Percentiles rank a stretch among this genome's conserved stretches.
These are phyloP conservation scores for Globisporangium parvum DNA, from an alignment of 352 stramenopile genomes.

Conservation along the genomic window DNA sequence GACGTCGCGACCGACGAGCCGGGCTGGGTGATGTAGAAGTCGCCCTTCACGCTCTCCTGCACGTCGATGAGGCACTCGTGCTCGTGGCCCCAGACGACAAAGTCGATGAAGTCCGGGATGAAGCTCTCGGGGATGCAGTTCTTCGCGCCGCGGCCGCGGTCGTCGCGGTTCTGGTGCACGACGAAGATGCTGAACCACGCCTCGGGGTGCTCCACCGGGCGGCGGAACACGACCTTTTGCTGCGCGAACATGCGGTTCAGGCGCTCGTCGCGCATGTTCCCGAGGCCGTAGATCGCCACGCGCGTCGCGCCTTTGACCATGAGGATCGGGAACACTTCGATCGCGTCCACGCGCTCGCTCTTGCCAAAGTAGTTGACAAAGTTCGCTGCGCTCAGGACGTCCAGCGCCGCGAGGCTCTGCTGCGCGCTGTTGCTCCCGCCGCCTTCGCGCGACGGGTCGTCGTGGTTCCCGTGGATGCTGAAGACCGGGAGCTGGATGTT, in stretches of 20 bases:
- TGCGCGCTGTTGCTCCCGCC: constrained; percentile 27
- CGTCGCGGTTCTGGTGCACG: constrained; percentile 98
- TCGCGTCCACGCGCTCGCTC: constrained; percentile 88
- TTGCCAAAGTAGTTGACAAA: constrained; percentile 99
- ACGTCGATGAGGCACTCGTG: constrained; percentile 96
- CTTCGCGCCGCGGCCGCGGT: constrained; percentile 88
- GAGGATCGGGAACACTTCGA: constrained; percentile 95
- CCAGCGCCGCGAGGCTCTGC: constrained; percentile 91
- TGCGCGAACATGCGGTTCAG: constrained; percentile 97
- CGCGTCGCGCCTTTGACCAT: constrained; percentile 94
- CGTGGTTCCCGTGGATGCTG: constrained; percentile 99
- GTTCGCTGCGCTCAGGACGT: constrained; percentile 93
- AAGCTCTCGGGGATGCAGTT: constrained; percentile 97
- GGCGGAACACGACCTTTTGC: constrained; percentile 93
- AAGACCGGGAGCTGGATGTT: constrained; percentile 96
- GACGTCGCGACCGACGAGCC: constrained; percentile 96
- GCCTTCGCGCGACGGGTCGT: constrained; percentile 95
- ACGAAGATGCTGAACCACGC: constrained; percentile 98
- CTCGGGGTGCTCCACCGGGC: constrained; percentile 64
- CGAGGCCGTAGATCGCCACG: constrained; percentile 97
- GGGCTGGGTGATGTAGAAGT: constrained; percentile 96
- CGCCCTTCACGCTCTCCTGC: constrained; percentile 91
- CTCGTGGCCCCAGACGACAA: constrained; percentile 97
- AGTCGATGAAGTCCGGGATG: constrained; percentile 98
- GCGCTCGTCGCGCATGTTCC: constrained; percentile 97